Evolutionary conservation across 148 eudicot species (phyloP).

Genomic region (Tetragonia tetragonoides): DNA sequence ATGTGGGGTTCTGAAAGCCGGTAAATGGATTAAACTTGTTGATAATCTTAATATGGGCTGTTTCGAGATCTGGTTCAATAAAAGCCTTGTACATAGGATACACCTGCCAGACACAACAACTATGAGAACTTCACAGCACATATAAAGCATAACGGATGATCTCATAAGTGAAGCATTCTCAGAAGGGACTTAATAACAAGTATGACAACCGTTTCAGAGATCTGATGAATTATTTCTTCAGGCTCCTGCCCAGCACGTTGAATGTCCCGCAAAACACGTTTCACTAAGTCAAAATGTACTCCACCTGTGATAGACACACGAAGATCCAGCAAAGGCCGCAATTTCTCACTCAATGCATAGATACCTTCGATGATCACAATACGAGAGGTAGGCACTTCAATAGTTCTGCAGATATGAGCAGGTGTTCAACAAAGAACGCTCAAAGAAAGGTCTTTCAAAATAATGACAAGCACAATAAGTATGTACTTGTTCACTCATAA

Average conservation of each 20-base stretch:
- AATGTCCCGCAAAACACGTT: constrained; percentile 92
- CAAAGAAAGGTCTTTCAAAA: not conserved
- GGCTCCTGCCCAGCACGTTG: constrained; percentile 99
- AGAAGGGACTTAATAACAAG: not conserved
- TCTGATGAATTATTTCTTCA: constrained; percentile 96
- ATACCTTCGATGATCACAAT: constrained; percentile 92
- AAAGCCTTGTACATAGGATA: constrained; percentile 99
- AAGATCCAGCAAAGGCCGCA: constrained; percentile 86
- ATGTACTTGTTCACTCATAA: not conserved
- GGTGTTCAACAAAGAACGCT: not conserved
- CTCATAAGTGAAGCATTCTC: constrained; percentile 7
- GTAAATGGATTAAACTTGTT: constrained; percentile 91
- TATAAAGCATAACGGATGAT: not conserved
- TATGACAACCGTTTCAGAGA: constrained; percentile 74
- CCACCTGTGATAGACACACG: constrained; percentile 99
- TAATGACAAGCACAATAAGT: not conserved
- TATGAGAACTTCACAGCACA: constrained; percentile 16
- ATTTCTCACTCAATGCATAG: constrained; percentile 88
- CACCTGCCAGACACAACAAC: constrained; percentile 48
- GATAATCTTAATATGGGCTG: constrained; percentile 85
- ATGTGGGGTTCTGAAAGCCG: constrained; percentile 93
- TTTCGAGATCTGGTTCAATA: constrained; percentile 90
- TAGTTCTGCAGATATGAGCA: constrained; percentile 54
- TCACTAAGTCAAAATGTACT: constrained; percentile 93
- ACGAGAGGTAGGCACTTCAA: constrained; percentile 81